Conservation (phyloP, 495 filamentous ascomycete species). For the Tetracladium marchalianum region DNA sequence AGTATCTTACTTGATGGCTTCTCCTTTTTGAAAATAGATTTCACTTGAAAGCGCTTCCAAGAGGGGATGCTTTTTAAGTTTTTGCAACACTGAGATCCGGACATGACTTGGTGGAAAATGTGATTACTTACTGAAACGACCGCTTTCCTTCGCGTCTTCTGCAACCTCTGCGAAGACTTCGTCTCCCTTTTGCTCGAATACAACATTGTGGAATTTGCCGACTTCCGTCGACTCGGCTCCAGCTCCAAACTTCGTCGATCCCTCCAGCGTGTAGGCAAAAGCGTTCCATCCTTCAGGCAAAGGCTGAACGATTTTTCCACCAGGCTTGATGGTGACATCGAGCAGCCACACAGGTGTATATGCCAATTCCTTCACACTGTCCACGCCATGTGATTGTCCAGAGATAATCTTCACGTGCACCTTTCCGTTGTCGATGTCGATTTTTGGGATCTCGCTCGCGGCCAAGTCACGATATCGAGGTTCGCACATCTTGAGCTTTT, state of each 20-base stretch:
- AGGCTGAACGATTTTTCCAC: conserved; percentile 60
- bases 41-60: neutral
- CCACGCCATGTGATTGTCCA: conserved; percentile 72
- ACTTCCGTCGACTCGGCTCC: conserved; percentile 44
- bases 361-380: conserved; percentile 77
- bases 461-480: conserved; percentile 82
- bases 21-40: neutral
- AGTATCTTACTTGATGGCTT: conserved; percentile 1
- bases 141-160: conserved; percentile 52
- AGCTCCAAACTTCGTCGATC: conserved; percentile 56
- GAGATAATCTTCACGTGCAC: conserved; percentile 84
- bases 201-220: conserved; percentile 74
- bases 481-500: conserved; percentile 74
- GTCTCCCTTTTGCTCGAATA: conserved; percentile 76
- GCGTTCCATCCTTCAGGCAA: conserved; percentile 82
- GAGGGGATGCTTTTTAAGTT: neutral
- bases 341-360: conserved; percentile 94
- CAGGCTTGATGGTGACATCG: conserved; percentile 74
- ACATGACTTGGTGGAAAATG: neutral
- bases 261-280: conserved; percentile 75
- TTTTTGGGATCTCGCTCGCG: conserved; percentile 65
- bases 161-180: conserved; percentile 59
- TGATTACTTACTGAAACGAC: conserved; percentile 45
- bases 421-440: conserved; percentile 55
- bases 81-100: neutral